Base-by-base conservation (phyloP, 1,284 basidiomycete genomes). In the Malassezia equina region DNA sequence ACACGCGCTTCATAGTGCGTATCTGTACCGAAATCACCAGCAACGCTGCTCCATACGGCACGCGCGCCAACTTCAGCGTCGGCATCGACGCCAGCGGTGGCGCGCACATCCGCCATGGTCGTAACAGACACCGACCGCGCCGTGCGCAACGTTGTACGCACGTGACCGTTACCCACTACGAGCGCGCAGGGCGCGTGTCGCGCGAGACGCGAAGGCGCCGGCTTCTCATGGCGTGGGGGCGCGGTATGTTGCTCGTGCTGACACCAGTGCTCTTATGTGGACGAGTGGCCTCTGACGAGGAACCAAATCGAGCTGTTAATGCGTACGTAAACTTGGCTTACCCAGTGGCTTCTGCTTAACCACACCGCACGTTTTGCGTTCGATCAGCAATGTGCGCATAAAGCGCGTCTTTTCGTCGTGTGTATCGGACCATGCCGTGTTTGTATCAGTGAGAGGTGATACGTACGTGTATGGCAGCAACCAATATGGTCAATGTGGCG, bases 401-500 rank as follows among this genome's bases (percentile, higher is more conserved):
- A 53, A 43, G 23, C 58, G 60, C 40, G 55, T 71, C 34, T 52
- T 66, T 29, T 56, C 63, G 19, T 66, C 62, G 32, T 68, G 64
- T 60, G 61, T 57, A 36, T 61, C 60, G 32, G 65, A 63, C 39
- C 61, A 67, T 39, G 51, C 54, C 2, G 55, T 67, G 45, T 58
- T 67, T 25, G 48, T 75, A 2, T 62, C 64, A 34, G 75, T 81
- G 28, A 78, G 84, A 48, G 90, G 90, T 19, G 79, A 81, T 19
- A 89, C 87, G 3, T 91, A 86, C 82, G 75, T 91, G 65, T 86
- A 90, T 71, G 90, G 90, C 1, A 81, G 87, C 43, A 88, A 89
- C 75, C 80, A 72, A 34, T 64, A 71, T 47, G 67, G 72, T 27
- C 76, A 77, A 47, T 73, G 71, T 51, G 69, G 75, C 23, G 41